Base-by-base conservation (phyloP, 306 rosid species). In the Quercus berberidifolia region DNA sequence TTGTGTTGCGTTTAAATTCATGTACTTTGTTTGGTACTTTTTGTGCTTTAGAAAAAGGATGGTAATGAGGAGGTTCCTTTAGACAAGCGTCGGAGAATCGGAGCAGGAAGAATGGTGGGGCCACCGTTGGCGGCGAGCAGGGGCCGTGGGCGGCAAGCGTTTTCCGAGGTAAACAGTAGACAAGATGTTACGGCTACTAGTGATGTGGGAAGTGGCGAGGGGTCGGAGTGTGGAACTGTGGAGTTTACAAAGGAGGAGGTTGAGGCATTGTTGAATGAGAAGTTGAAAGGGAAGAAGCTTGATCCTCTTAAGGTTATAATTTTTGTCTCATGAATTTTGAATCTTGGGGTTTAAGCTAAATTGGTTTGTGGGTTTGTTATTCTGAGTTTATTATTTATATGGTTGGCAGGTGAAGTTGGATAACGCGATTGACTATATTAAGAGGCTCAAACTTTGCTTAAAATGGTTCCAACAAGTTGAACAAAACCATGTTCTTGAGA, bases 161-260 rank as follows among this genome's bases (percentile, higher is more conserved):
- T 93, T 78, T 64, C 88, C 3, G 38, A 78, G 0, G 78, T 90
- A 58, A 86, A 78, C 79, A 88, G 67, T 75, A 71, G 84, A 71
- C 73, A 87, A 1, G 91, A 90, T n/a, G 77, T 64, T 28, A 71
- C 74, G 25, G 81, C 55, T 14, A 74, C 85, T 3, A 74, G 56
- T 52, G 97, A 87, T 3, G 56, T 78, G 5, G 84, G 80, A 30
- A 81, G 79, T 33, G 23, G 31, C 1, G 92, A 90, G 51, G 91
- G 81, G 2, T 31, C 78, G 0, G 93, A 90, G 4, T 86, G 80
- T 10, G 81, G 64, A 5, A 57, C 17, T 21, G 20, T 85, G 21
- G 97, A 93, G 76, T 96, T 93, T 76, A 85, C 99, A 0, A 88
- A 87, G 55, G 97, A 91, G 71, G 90, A 89, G 6, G 89, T 91